phyloP scores from a whole-genome alignment of 257 asterid species.

The Gardenia jasminoides region DNA sequence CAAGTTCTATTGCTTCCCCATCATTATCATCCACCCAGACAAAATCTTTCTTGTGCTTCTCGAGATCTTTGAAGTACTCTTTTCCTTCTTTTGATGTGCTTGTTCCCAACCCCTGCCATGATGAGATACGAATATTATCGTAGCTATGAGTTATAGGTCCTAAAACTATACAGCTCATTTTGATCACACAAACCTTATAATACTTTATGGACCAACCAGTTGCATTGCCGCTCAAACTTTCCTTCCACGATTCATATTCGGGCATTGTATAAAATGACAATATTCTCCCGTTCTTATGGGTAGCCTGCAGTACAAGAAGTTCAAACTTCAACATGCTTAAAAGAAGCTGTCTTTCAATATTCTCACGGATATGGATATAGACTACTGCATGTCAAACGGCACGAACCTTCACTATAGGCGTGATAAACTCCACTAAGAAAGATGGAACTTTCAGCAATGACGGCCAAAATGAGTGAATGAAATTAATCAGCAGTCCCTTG shows the following conservation, averaged over 20 bases:
- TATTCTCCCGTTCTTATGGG: slow-evolving; percentile 46
- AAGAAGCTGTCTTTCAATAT: not conserved
- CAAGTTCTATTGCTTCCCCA: slow-evolving; percentile 96
- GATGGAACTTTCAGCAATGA: slow-evolving; percentile 78
- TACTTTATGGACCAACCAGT: slow-evolving; percentile 88
- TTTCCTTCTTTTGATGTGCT: slow-evolving; percentile 89
- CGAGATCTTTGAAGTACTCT: slow-evolving; percentile 82
- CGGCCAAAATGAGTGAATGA: slow-evolving; percentile 96
- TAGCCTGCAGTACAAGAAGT: slow-evolving; percentile 50
- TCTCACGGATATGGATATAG: not conserved
- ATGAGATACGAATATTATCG: slow-evolving; percentile 8
- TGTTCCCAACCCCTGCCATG: slow-evolving; percentile 91
- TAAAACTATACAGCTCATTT: not conserved
- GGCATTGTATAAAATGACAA: slow-evolving; percentile 88
- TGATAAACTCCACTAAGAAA: slow-evolving; percentile 84
- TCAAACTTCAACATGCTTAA: not conserved
- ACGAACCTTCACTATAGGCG: slow-evolving; percentile 93
- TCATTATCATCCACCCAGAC: slow-evolving; percentile 77
- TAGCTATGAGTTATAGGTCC: not conserved
- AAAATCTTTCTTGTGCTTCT: slow-evolving; percentile 83
- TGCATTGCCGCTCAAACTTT: slow-evolving; percentile 52
- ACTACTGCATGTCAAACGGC: not conserved
- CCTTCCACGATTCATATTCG: slow-evolving; percentile 87
- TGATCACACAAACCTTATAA: slow-evolving; percentile 70
- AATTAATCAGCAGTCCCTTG: slow-evolving; percentile 88